phyloP scores from a whole-genome alignment of 192 early-diverging fungal genomes.

The Haplosporangium gracile region DNA sequence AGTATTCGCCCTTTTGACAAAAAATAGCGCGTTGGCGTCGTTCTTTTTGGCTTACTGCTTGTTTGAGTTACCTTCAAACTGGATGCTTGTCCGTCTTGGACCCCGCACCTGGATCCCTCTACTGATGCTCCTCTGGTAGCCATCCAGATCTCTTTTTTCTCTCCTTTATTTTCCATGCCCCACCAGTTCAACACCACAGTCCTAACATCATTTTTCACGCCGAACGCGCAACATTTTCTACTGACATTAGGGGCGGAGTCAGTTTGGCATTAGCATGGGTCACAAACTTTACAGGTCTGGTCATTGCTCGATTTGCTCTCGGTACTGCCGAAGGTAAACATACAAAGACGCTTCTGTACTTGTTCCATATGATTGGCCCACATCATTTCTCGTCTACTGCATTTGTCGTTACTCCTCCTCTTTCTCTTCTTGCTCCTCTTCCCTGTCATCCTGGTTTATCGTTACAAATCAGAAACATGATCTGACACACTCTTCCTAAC shows the following conservation, averaged over 20 bases:
- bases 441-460: background rate
- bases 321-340: slow-evolving; percentile 27
- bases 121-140: slow-evolving; percentile 73
- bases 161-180: background rate
- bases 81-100: slow-evolving; percentile 74
- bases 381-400: background rate
- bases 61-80: slow-evolving; percentile 86
- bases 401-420: background rate
- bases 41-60: slow-evolving; percentile 74
- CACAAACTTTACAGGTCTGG: slow-evolving; percentile 63
- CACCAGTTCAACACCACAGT: background rate
- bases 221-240: slow-evolving; percentile 21
- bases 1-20: slow-evolving; percentile 22
- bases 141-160: background rate
- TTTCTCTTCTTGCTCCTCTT: background rate
- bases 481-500: slow-evolving; percentile 40
- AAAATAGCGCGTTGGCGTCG: slow-evolving; percentile 21
- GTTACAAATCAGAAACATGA: background rate
- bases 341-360: background rate
- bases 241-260: slow-evolving; percentile 62
- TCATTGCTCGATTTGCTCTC: slow-evolving; percentile 56
- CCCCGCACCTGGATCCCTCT: slow-evolving; percentile 71
- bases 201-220: background rate
- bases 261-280: slow-evolving; percentile 74
- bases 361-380: background rate